Evolutionary conservation across 768 basidiomycete genomes (phyloP).

Genomic region (Cystobasidium ongulense): DNA sequence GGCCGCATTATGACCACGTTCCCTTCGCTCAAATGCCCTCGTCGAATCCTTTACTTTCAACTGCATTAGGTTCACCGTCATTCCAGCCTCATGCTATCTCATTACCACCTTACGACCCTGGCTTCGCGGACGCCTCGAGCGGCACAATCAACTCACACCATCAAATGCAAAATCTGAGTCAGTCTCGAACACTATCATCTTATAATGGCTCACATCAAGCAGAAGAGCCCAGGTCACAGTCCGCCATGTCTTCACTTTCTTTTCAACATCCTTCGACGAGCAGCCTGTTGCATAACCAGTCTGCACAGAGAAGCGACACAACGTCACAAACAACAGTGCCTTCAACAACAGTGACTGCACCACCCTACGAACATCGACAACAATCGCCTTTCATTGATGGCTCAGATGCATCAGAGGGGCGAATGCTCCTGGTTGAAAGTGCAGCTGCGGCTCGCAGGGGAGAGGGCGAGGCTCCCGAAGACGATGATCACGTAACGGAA

Average conservation of each 20-base stretch:
- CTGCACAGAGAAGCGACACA: not conserved
- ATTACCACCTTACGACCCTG: not conserved
- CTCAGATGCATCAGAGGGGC: not conserved
- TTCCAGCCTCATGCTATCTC: not conserved
- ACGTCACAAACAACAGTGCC: not conserved
- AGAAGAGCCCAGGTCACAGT: not conserved
- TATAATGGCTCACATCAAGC: not conserved
- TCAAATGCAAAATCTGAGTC: not conserved
- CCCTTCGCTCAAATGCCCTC: not conserved
- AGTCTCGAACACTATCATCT: not conserved
- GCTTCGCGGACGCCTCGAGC: not conserved
- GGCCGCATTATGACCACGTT: not conserved
- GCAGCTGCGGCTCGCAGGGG: not conserved
- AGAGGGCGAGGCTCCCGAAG: not conserved
- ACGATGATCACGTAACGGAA: constrained; percentile 2
- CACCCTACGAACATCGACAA: not conserved
- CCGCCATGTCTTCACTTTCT: not conserved
- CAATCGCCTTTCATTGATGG: not conserved
- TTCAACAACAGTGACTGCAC: not conserved
- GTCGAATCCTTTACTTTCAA: not conserved
- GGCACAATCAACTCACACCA: not conserved
- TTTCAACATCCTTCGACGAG: not conserved
- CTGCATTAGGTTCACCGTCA: not conserved
- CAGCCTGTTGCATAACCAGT: not conserved
- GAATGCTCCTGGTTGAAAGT: not conserved